Percentiles rank a stretch among this genome's conserved stretches.
Evolutionary conservation across 2,329 filamentous ascomycete genomes (phyloP).

Genomic region (Colletotrichum eleusines): DNA sequence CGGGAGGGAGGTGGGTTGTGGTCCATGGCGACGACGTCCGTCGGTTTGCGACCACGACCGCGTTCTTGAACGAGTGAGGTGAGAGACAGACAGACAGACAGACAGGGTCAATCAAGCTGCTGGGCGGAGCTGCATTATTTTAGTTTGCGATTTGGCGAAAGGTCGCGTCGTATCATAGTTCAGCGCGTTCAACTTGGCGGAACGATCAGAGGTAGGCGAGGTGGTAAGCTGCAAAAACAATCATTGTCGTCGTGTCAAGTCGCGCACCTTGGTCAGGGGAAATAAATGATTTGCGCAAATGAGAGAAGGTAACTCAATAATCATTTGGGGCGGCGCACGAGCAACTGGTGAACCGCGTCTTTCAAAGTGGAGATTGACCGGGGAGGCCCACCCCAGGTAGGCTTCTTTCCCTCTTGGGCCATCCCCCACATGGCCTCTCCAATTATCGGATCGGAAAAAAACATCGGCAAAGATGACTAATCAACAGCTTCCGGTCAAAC

Average conservation of each 20-base stretch:
- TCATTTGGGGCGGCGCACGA: slow-evolving; percentile 31
- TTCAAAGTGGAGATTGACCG: slow-evolving; percentile 20
- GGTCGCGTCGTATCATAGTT: slow-evolving; percentile 39
- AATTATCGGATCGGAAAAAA: slow-evolving; percentile 36
- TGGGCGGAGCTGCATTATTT: slow-evolving; percentile 36
- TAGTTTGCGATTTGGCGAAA: slow-evolving; percentile 23
- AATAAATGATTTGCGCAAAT: slow-evolving; percentile 30
- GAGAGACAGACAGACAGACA: no score
- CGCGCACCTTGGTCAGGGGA: slow-evolving; percentile 32
- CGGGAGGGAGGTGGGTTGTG: slow-evolving; percentile 42
- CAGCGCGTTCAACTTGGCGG: background rate
- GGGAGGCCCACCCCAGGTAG: slow-evolving; percentile 17
- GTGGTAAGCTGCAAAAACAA: background rate
- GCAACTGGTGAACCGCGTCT: slow-evolving; percentile 37
- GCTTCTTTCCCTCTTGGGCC: slow-evolving; percentile 33
- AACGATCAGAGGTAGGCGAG: background rate
- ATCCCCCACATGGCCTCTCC: slow-evolving; percentile 32
- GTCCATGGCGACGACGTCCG: slow-evolving; percentile 46
- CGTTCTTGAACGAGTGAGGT: slow-evolving; percentile 17
- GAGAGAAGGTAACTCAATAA: slow-evolving; percentile 15
- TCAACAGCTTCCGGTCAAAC: slow-evolving; percentile 3
- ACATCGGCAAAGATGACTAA: slow-evolving; percentile 11
- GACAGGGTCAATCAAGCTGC: slow-evolving; percentile 30
- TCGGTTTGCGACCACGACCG: slow-evolving; percentile 22
- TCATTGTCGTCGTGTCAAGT: slow-evolving; percentile 17